phyloP scores from a whole-genome alignment of 2,329 filamentous ascomycete species.

The Cadophora luteo-olivacea region DNA sequence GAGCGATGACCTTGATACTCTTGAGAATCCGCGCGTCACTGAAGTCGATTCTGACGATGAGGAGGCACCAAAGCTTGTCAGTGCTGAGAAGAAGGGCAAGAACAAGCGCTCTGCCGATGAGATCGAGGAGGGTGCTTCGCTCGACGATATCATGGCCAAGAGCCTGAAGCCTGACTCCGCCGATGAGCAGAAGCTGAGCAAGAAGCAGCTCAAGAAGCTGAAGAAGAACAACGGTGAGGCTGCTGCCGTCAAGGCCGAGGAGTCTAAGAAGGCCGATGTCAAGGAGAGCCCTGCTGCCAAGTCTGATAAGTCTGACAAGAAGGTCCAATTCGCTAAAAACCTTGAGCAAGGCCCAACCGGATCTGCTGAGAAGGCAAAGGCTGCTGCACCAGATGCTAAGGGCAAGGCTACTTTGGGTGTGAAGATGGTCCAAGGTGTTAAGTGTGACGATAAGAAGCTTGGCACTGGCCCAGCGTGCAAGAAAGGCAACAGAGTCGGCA shows the following conservation, averaged over 20 bases:
- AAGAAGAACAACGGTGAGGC: constrained; percentile 98
- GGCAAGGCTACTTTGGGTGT: constrained; percentile 65
- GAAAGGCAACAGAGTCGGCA: constrained; percentile 87
- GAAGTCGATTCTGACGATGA: constrained; percentile 85
- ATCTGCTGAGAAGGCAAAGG: constrained; percentile 58
- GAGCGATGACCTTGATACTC: constrained; percentile 77
- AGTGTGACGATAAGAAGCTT: constrained; percentile 92
- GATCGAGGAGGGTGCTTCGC: constrained; percentile 65
- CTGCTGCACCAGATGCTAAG: constrained; percentile 57
- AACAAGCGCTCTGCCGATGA: constrained; percentile 91
- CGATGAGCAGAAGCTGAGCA: constrained; percentile 80
- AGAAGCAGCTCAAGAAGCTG: constrained; percentile 97
- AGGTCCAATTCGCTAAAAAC: constrained; percentile 99
- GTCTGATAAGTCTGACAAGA: constrained; percentile 76
- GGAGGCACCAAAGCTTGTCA: constrained; percentile 68
- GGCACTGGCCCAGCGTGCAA: constrained; percentile 86
- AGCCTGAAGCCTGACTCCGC: constrained; percentile 59
- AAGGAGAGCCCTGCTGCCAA: constrained; percentile 52
- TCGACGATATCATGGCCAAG: constrained; percentile 88
- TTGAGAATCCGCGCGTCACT: constrained; percentile 81
- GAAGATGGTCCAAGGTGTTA: constrained; percentile 87
- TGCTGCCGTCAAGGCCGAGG: constrained; percentile 62
- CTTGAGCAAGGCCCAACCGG: constrained; percentile 95
- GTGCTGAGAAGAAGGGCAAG: constrained; percentile 69
- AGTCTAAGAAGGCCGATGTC: constrained; percentile 61